phyloP scores from a whole-genome alignment of 2,329 filamentous ascomycete genomes.

The Cladophialophora exuberans region DNA sequence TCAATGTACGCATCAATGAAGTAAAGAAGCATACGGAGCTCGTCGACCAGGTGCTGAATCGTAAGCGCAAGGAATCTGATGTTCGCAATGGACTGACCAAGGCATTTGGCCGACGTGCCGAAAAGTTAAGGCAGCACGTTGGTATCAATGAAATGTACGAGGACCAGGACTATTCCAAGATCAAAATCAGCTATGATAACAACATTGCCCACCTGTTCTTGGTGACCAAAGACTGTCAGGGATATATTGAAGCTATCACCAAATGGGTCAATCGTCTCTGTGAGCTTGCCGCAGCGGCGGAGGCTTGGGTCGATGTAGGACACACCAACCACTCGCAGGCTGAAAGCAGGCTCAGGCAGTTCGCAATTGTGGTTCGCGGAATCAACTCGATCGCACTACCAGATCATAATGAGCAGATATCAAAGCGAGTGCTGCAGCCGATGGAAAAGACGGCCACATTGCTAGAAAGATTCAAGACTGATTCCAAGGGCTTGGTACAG shows the following conservation, averaged over 20 bases:
- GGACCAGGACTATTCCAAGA: constrained; percentile 77
- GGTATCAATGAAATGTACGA: constrained; percentile 69
- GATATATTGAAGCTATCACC: constrained; percentile 80
- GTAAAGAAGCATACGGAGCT: constrained; percentile 93
- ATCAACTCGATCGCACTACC: constrained; percentile 81
- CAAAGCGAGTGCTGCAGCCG: constrained; percentile 13
- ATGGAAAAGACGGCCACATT: constrained; percentile 24
- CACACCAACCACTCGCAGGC: constrained; percentile 78
- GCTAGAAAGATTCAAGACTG: constrained; percentile 31
- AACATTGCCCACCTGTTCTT: constrained; percentile 92
- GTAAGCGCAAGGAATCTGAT: constrained; percentile 87
- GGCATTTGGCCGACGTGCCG: constrained; percentile 84
- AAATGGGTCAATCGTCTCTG: constrained; percentile 81
- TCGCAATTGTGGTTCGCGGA: constrained; percentile 84
- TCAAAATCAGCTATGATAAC: constrained; percentile 85
- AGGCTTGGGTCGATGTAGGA: constrained; percentile 72
- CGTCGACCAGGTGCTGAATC: constrained; percentile 80
- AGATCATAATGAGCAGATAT: constrained; percentile 68
- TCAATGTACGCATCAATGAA: constrained; percentile 78
- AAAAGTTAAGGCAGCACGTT: constrained; percentile 77
- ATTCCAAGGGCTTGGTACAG: constrained; percentile 83
- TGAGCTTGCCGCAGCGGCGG: constrained; percentile 78
- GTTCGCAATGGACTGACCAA: constrained; percentile 82
- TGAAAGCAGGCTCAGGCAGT: constrained; percentile 92
- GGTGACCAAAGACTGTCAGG: constrained; percentile 90